Percentiles rank a stretch among this genome's conserved stretches.
Conservation (phyloP, 139 green algal species). For the Auxenochlorella protothecoides region DNA sequence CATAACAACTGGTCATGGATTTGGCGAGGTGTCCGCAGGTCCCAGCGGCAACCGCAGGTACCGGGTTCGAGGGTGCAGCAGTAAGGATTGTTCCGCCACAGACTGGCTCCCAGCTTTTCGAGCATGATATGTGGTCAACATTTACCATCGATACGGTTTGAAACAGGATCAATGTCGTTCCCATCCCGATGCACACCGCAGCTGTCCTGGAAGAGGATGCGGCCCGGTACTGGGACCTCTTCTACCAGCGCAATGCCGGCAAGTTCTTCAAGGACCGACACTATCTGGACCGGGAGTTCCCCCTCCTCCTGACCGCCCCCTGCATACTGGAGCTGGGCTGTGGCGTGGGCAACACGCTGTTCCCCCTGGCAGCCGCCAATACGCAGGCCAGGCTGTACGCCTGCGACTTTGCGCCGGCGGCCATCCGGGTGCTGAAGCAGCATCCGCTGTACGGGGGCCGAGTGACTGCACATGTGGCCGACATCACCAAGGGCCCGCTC, state of each 20-base stretch:
- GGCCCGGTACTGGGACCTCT: slow-evolving; percentile 63
- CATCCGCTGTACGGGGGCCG: slow-evolving; percentile 20
- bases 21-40: too few species aligned
- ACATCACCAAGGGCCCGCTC: slow-evolving; percentile 57
- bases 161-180: not conserved
- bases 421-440: slow-evolving; percentile 59
- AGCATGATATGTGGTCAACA: not conserved
- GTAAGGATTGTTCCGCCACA: not conserved
- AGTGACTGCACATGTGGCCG: slow-evolving; percentile 69
- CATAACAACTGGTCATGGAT: too few species aligned
- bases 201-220: slow-evolving; percentile 54
- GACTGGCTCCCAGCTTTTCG: not conserved
- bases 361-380: slow-evolving; percentile 71
- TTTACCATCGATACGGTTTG: too few species aligned
- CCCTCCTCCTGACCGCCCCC: slow-evolving; percentile 19
- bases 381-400: slow-evolving; percentile 48
- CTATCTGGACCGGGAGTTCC: slow-evolving; percentile 66
- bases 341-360: slow-evolving; percentile 85
- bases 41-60: too few species aligned
- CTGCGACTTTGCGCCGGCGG: slow-evolving; percentile 78
- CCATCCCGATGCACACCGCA: slow-evolving; percentile 11
- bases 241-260: slow-evolving; percentile 59
- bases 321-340: slow-evolving; percentile 68
- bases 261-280: slow-evolving; percentile 86
- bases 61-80: too few species aligned